Percentiles rank a stretch among this genome's conserved stretches.
Evolutionary conservation across 768 basidiomycete species (phyloP).

Genomic region (Boletus tomentosulus): DNA sequence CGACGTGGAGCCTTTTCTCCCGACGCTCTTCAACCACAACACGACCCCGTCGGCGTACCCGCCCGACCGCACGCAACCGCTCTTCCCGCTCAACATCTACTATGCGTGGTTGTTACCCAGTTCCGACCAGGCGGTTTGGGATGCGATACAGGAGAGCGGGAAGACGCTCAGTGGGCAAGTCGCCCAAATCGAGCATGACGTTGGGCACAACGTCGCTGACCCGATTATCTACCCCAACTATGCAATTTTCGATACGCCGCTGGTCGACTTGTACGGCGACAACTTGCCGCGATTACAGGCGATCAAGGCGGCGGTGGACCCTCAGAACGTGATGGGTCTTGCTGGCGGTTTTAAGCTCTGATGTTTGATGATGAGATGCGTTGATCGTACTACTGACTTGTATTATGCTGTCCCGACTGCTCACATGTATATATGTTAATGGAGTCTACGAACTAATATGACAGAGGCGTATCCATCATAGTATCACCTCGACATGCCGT

Average conservation of each 20-base stretch:
- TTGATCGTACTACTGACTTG: neutral
- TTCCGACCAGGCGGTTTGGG: slow-evolving; percentile 21
- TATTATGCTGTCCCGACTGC: no score
- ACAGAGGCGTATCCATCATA: no score
- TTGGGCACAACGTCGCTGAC: slow-evolving; percentile 38
- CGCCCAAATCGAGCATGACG: slow-evolving; percentile 26
- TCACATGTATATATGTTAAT: no score
- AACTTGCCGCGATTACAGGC: slow-evolving; percentile 35
- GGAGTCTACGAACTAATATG: no score
- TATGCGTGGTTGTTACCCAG: neutral
- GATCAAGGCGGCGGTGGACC: slow-evolving; percentile 49
- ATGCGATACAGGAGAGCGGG: slow-evolving; percentile 36
- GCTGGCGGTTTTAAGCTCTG: slow-evolving; percentile 51
- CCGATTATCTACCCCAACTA: slow-evolving; percentile 54
- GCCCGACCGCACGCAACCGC: slow-evolving; percentile 31
- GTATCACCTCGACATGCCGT: no score
- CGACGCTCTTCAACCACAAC: slow-evolving; percentile 36
- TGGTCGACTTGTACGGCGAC: slow-evolving; percentile 44
- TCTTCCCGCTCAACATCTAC: slow-evolving; percentile 48
- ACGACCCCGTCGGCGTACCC: slow-evolving; percentile 43
- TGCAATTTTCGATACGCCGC: slow-evolving; percentile 47
- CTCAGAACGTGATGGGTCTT: slow-evolving; percentile 54
- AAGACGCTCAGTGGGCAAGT: slow-evolving; percentile 32
- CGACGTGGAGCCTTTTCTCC: slow-evolving; percentile 49
- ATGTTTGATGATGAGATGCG: neutral